Percentiles rank a stretch among this genome's conserved stretches.
These are phyloP conservation scores for Tuber microsphaerosporum DNA, from an alignment of 495 filamentous ascomycete species.

Conservation along the genomic window DNA sequence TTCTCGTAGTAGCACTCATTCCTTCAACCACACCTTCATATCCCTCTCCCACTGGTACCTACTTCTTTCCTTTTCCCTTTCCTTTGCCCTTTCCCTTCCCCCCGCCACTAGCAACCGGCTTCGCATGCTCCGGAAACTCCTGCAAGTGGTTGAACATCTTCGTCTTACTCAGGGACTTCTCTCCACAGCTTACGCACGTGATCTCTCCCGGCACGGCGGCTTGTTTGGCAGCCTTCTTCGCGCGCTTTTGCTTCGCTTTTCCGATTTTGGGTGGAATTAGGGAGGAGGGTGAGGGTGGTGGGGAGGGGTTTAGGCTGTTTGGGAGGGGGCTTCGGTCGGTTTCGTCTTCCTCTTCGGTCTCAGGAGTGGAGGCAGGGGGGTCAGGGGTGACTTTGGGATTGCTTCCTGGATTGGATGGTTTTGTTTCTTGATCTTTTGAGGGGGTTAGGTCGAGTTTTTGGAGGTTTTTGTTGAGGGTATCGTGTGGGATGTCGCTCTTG, in stretches of 20 bases:
- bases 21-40: background rate
- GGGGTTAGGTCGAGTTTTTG: background rate
- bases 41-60: background rate
- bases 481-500: slow-evolving; percentile 1
- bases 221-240: slow-evolving; percentile 66
- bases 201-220: slow-evolving; percentile 45
- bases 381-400: background rate
- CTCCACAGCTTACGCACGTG: slow-evolving; percentile 57
- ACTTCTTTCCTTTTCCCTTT: slow-evolving; percentile 27
- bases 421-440: slow-evolving; percentile 1
- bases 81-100: slow-evolving; percentile 43
- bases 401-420: background rate
- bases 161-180: slow-evolving; percentile 58
- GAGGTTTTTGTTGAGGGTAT: background rate
- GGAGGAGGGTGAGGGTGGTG: slow-evolving; percentile 18
- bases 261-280: slow-evolving; percentile 52
- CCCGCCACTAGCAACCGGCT: slow-evolving; percentile 43
- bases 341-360: slow-evolving; percentile 16
- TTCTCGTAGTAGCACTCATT: background rate
- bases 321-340: slow-evolving; percentile 15
- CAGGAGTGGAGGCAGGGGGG: slow-evolving; percentile 1
- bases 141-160: slow-evolving; percentile 69
- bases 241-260: slow-evolving; percentile 81
- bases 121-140: slow-evolving; percentile 54
- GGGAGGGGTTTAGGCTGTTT: slow-evolving; percentile 12